phyloP scores from a whole-genome alignment of 2,329 filamentous ascomycete species.

The Pseudocercospora vitis region DNA sequence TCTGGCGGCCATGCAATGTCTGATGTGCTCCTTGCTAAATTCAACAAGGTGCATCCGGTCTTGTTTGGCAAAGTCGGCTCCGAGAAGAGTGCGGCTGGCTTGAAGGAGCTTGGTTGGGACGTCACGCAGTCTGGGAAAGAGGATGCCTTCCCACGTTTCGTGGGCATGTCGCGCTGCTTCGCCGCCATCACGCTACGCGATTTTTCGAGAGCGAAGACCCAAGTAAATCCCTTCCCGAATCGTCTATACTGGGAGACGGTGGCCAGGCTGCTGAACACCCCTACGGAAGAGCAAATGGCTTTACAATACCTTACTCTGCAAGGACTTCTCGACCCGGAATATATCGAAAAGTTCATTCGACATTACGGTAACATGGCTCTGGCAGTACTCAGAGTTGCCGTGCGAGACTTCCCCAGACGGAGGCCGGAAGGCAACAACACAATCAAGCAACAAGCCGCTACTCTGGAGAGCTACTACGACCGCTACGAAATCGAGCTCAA shows the following conservation, averaged over 20 bases:
- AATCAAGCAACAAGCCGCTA: background rate
- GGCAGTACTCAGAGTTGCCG: conserved; percentile 10
- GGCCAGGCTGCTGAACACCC: conserved; percentile 73
- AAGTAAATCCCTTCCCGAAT: conserved; percentile 71
- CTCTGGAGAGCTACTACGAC: background rate
- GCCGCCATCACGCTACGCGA: conserved; percentile 80
- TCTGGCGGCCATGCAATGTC: conserved; percentile 71
- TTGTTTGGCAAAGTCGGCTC: conserved; percentile 69
- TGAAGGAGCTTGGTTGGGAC: conserved; percentile 3
- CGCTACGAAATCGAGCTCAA: conserved; percentile 14
- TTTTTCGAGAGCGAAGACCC: conserved; percentile 62
- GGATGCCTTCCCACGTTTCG: conserved; percentile 4
- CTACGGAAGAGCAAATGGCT: conserved; percentile 51
- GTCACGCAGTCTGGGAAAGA: background rate
- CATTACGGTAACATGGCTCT: conserved; percentile 16
- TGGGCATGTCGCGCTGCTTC: conserved; percentile 57
- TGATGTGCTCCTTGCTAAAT: conserved; percentile 85
- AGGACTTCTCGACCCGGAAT: conserved; percentile 58
- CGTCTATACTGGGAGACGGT: conserved; percentile 80
- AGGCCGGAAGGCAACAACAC: conserved; percentile 2
- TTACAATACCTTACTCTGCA: conserved; percentile 54
- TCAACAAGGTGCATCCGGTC: conserved; percentile 75
- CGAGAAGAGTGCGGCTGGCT: conserved; percentile 55
- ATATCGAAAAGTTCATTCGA: conserved; percentile 69
- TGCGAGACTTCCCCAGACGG: conserved; percentile 12